Percentiles rank a stretch among this genome's conserved stretches.
Conservation (phyloP, 2,329 filamentous ascomycete species). For the Cylindrodendrum hubeiense region DNA sequence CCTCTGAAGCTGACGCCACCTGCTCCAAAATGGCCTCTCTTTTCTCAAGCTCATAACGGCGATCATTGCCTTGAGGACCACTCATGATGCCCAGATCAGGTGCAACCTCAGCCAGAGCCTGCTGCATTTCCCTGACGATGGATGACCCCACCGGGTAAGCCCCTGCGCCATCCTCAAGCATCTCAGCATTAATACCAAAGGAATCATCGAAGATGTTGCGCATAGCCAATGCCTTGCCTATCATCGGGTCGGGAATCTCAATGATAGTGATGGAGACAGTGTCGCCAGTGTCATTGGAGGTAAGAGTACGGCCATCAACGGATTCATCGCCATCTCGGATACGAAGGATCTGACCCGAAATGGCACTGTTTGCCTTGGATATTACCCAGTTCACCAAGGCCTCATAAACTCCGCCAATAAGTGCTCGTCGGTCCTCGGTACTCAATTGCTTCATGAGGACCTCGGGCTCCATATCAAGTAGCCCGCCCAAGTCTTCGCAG, state of each 20-base stretch:
- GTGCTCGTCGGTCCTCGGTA: conserved; percentile 84
- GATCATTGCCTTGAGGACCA: conserved; percentile 75
- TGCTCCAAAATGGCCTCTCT: conserved; percentile 88
- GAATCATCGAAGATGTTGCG: conserved; percentile 92
- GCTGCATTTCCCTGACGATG: conserved; percentile 87
- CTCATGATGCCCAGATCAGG: conserved; percentile 83
- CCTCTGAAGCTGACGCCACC: conserved; percentile 83
- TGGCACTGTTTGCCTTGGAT: conserved; percentile 86
- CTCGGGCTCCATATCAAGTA: conserved; percentile 90
- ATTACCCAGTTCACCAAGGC: conserved; percentile 96
- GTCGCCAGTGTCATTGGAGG: conserved; percentile 77
- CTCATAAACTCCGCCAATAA: conserved; percentile 92
- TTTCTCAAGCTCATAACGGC: conserved; percentile 83
- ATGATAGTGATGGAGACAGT: conserved; percentile 91
- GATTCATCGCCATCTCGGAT: conserved; percentile 76
- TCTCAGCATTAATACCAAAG: conserved; percentile 94
- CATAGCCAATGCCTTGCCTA: conserved; percentile 89
- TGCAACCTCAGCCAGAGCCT: conserved; percentile 80
- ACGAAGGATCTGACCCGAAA: conserved; percentile 78
- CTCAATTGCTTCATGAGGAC: conserved; percentile 82
- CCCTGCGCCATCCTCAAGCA: conserved; percentile 93
- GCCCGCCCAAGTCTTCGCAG: conserved; percentile 88
- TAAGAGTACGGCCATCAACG: conserved; percentile 75
- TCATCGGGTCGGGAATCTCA: conserved; percentile 82
- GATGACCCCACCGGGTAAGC: conserved; percentile 81